Percentiles rank a stretch among this genome's conserved stretches.
phyloP scores from a whole-genome alignment of 495 filamentous ascomycete species.

The Glutinoglossum americanum region DNA sequence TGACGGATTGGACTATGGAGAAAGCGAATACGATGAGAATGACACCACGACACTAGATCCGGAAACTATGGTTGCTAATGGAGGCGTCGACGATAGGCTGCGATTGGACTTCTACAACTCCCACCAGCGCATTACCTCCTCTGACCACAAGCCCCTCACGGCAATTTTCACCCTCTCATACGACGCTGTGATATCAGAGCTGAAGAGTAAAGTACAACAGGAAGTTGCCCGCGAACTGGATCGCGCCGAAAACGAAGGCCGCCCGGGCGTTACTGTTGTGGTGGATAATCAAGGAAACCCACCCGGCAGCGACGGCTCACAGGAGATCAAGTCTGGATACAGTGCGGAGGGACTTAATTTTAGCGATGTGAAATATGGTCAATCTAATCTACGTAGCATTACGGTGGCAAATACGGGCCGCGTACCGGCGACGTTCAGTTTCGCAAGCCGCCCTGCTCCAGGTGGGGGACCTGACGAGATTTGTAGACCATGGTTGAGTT shows the following conservation, averaged over 20 bases:
- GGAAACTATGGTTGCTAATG: constrained; percentile 27
- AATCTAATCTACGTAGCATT: constrained; percentile 36
- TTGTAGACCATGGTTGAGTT: constrained; percentile 40
- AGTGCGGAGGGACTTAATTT: constrained; percentile 45
- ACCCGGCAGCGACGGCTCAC: constrained; percentile 12
- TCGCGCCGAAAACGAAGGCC: constrained; percentile 74
- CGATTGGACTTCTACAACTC: constrained; percentile 59
- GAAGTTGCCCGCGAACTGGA: constrained; percentile 81
- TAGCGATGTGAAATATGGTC: constrained; percentile 46
- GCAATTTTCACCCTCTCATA: constrained; percentile 63
- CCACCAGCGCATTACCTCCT: constrained; percentile 72
- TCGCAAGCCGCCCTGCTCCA: constrained; percentile 43
- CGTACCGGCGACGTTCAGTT: constrained; percentile 49
- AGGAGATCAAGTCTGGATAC: constrained; percentile 7
- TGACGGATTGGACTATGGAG: constrained; percentile 31
- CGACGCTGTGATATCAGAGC: constrained; percentile 60
- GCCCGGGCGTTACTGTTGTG: constrained; percentile 67
- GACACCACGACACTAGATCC: constrained; percentile 17
- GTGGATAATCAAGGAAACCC: constrained; percentile 31
- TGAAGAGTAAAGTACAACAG: constrained; percentile 63
- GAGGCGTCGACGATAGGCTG: constrained; percentile 39
- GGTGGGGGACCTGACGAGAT: constrained; percentile 21
- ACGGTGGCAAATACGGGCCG: constrained; percentile 85
- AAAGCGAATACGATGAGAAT: constrained; percentile 41
- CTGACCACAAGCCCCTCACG: constrained; percentile 84